Evolutionary conservation across 2,329 filamentous ascomycete species (phyloP).

Genomic region (Aspergillus glaucus): DNA sequence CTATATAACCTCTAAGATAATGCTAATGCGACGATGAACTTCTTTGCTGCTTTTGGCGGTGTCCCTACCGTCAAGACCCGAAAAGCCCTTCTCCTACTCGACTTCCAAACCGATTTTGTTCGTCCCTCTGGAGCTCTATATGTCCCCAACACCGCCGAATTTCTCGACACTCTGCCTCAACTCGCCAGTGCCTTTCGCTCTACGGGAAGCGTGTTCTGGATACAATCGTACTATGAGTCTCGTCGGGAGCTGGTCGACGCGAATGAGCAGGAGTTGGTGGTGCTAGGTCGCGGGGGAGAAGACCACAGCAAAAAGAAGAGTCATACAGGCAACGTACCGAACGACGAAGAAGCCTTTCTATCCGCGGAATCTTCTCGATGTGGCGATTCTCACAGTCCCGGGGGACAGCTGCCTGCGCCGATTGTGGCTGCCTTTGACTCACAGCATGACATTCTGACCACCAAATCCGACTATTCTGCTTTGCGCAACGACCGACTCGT

Average conservation of each 20-base stretch:
- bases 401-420: constrained; percentile 47
- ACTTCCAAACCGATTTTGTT: constrained; percentile 88
- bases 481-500: constrained; percentile 71
- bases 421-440: constrained; percentile 46
- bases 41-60: constrained; percentile 22
- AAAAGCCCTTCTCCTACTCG: constrained; percentile 72
- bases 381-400: constrained; percentile 34
- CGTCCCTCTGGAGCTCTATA: constrained; percentile 60
- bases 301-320: constrained; percentile 5
- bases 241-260: constrained; percentile 51
- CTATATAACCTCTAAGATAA: not conserved
- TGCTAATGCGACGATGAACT: constrained; percentile 20
- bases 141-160: constrained; percentile 57
- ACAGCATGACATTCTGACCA: constrained; percentile 48
- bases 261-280: constrained; percentile 42
- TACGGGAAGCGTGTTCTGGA: constrained; percentile 73
- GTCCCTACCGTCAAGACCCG: constrained; percentile 50
- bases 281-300: constrained; percentile 34
- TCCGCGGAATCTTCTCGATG: constrained; percentile 28
- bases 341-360: constrained; percentile 40
- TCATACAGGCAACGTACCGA: constrained; percentile 3
- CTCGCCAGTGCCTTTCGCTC: constrained; percentile 68
- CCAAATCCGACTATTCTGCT: constrained; percentile 82
- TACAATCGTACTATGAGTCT: constrained; percentile 67
- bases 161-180: constrained; percentile 59